These are phyloP conservation scores for Thecaphora frezii DNA, from an alignment of 1,284 basidiomycete species.

Conservation along the genomic window DNA sequence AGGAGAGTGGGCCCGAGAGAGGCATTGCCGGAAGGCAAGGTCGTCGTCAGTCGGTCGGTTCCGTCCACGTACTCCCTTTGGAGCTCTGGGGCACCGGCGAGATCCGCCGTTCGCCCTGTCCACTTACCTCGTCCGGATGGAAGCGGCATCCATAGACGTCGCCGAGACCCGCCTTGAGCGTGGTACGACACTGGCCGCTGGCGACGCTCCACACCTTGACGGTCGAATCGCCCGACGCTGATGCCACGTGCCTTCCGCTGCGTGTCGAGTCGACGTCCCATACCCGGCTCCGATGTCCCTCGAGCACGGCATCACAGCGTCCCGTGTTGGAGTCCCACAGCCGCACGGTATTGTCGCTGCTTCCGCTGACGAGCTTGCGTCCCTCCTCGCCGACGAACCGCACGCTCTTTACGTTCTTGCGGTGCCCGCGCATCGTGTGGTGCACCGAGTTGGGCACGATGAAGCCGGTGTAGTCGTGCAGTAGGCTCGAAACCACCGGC, in stretches of 20 bases:
- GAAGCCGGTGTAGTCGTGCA: conserved; percentile 49
- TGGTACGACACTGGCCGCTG: conserved; percentile 26
- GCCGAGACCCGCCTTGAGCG: conserved; percentile 49
- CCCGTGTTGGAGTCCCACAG: conserved; percentile 52
- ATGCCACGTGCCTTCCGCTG: conserved; percentile 53
- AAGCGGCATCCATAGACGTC: conserved; percentile 63
- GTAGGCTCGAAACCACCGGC: conserved; percentile 51
- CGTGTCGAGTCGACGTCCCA: conserved; percentile 61
- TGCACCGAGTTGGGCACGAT: conserved; percentile 46
- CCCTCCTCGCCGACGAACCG: conserved; percentile 60
- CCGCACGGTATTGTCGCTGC: conserved; percentile 56
- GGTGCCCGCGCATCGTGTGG: conserved; percentile 58
- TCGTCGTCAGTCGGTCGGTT: too few species aligned
- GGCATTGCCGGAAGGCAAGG: too few species aligned
- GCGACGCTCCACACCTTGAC: conserved; percentile 61
- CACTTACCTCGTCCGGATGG: conserved; percentile 55
- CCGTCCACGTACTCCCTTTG: too few species aligned
- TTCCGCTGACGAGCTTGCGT: conserved; percentile 60
- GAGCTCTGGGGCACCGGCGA: too few species aligned
- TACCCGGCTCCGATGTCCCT: conserved; percentile 61
- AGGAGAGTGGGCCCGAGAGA: too few species aligned
- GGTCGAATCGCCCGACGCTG: conserved; percentile 61
- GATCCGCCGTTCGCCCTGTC: too few species aligned
- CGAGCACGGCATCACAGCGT: conserved; percentile 44
- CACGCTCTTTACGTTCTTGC: conserved; percentile 62